phyloP scores from a whole-genome alignment of 1,139 yeast species.

The Yamadazyma siamensis region DNA sequence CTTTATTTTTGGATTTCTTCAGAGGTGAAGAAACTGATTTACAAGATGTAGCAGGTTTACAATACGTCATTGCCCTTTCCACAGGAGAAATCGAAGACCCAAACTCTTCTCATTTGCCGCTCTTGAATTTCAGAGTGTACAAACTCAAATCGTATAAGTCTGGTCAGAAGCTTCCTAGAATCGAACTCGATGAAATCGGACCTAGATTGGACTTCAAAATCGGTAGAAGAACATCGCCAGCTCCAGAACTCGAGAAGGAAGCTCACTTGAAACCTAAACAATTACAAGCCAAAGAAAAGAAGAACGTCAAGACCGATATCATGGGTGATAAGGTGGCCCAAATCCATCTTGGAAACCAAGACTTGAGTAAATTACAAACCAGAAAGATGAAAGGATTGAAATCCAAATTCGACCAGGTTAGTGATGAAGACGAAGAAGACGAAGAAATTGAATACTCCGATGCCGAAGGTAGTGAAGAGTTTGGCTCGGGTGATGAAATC shows the following conservation, averaged over 20 bases:
- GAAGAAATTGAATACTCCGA: slow-evolving; percentile 25
- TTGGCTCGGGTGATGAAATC: slow-evolving; percentile 21
- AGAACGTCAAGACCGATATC: slow-evolving; percentile 81
- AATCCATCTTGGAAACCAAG: slow-evolving; percentile 95
- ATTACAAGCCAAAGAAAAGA: slow-evolving; percentile 76
- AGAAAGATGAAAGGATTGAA: slow-evolving; percentile 98
- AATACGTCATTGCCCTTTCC: slow-evolving; percentile 81
- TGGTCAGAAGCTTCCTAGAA: slow-evolving; percentile 88
- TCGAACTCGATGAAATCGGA: slow-evolving; percentile 92
- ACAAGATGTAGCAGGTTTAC: slow-evolving; percentile 93
- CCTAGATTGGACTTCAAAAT: slow-evolving; percentile 92
- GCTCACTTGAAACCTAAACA: slow-evolving; percentile 82
- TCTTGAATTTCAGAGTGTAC: slow-evolving; percentile 87
- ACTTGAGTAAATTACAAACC: slow-evolving; percentile 83
- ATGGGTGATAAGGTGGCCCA: slow-evolving; percentile 98
- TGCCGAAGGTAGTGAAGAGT: slow-evolving; percentile 23
- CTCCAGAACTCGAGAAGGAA: slow-evolving; percentile 87
- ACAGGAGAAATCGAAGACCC: slow-evolving; percentile 77
- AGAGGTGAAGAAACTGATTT: slow-evolving; percentile 80
- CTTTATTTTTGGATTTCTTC: slow-evolving; percentile 86
- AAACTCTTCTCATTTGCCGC: slow-evolving; percentile 53
- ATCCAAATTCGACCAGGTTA: slow-evolving; percentile 69
- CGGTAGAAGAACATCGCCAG: slow-evolving; percentile 83
- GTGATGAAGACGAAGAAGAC: slow-evolving; percentile 31
- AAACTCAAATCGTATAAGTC: slow-evolving; percentile 76